Conservation (phyloP, 495 filamentous ascomycete genomes). For the Hyaloscypha hepaticicola region DNA sequence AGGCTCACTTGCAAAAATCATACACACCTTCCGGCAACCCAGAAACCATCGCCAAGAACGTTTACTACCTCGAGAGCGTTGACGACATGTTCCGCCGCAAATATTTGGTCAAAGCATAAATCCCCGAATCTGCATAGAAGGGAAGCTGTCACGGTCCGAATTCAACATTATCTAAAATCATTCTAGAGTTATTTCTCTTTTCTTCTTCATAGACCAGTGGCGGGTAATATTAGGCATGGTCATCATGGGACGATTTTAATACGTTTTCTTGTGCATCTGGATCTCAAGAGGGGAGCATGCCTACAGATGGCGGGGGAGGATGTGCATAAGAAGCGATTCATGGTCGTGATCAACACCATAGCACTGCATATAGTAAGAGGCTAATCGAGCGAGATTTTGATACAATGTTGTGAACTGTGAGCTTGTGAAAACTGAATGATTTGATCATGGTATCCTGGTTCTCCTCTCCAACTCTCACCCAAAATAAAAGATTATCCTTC, state of each 20-base stretch:
- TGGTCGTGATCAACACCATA: not conserved
- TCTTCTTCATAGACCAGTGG: conserved; percentile 19
- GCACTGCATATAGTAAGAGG: conserved; percentile 4
- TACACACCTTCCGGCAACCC: conserved; percentile 75
- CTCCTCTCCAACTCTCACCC: not conserved
- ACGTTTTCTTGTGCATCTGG: conserved; percentile 4
- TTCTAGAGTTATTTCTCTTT: conserved; percentile 3
- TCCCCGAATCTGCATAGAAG: not conserved
- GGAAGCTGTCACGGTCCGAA: not conserved
- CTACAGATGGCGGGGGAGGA: not conserved
- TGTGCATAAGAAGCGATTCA: conserved; percentile 8
- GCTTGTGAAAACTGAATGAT: not conserved
- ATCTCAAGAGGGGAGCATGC: not conserved
- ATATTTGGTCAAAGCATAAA: conserved; percentile 85
- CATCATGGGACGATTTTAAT: conserved; percentile 13
- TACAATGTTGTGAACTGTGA: not conserved
- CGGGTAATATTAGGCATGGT: conserved; percentile 3
- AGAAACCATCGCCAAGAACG: conserved; percentile 73
- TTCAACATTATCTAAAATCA: not conserved
- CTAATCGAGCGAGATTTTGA: not conserved
- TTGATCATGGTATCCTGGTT: not conserved
- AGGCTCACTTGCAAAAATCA: conserved; percentile 90
- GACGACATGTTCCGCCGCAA: conserved; percentile 94
- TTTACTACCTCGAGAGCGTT: conserved; percentile 86
- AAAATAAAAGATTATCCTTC: not conserved